Conservation (phyloP, 2,329 filamentous ascomycete genomes). For the Trichoderma sp. region DNA sequence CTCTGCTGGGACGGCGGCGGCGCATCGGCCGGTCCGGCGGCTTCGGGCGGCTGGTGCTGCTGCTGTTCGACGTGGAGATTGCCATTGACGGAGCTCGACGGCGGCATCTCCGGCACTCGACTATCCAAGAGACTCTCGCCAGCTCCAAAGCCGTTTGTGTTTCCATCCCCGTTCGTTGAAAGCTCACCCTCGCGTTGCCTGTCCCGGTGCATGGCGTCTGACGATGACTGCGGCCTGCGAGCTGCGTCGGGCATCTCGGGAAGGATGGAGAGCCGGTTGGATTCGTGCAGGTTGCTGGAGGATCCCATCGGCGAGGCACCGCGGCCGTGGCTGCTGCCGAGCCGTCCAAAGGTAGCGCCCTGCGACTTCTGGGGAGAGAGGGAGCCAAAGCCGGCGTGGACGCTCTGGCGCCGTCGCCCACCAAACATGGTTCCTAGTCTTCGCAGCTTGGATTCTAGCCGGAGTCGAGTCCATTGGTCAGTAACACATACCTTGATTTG, state of each 20-base stretch:
- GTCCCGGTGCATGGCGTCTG: slow-evolving; percentile 34
- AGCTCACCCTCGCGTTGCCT: slow-evolving; percentile 29
- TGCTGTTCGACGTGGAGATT: slow-evolving; percentile 45
- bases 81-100: slow-evolving; percentile 52
- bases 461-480: slow-evolving; percentile 10
- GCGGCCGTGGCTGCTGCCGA: slow-evolving; percentile 64
- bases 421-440: slow-evolving; percentile 70
- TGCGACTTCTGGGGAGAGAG: slow-evolving; percentile 55
- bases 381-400: slow-evolving; percentile 61
- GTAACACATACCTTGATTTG: not conserved
- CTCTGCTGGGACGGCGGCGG: slow-evolving; percentile 51
- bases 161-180: slow-evolving; percentile 40
- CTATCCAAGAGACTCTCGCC: slow-evolving; percentile 39
- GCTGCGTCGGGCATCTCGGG: slow-evolving; percentile 57
- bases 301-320: slow-evolving; percentile 60
- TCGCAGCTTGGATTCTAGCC: slow-evolving; percentile 58
- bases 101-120: slow-evolving; percentile 32
- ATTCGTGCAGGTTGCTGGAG: slow-evolving; percentile 60
- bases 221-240: slow-evolving; percentile 33
- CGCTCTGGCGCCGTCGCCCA: slow-evolving; percentile 65
- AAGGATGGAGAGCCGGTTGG: slow-evolving; percentile 58
- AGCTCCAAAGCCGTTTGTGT: slow-evolving; percentile 48
- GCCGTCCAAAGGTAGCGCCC: slow-evolving; percentile 59
- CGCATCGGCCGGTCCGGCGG: slow-evolving; percentile 51
- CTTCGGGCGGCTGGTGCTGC: slow-evolving; percentile 43